These are phyloP conservation scores for Trichophyton verrucosum DNA, from an alignment of 2,329 filamentous ascomycete species.

Conservation along the genomic window DNA sequence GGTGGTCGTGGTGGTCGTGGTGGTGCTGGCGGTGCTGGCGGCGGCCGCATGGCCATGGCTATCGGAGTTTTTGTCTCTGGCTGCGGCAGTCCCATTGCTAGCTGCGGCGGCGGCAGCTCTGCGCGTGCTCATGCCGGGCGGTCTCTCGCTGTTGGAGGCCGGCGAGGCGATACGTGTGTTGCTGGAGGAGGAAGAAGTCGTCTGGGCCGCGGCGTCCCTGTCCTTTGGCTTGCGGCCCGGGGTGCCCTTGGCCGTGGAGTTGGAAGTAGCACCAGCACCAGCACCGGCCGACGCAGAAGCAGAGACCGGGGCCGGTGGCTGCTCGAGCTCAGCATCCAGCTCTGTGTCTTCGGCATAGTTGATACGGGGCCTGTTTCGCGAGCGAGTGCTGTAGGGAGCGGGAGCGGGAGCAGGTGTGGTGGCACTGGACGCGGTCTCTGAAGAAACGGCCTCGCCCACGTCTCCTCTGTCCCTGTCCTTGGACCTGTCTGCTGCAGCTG, in stretches of 20 bases:
- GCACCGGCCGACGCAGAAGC: constrained; percentile 12
- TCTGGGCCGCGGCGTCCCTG: constrained; percentile 15
- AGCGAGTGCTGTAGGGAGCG: constrained; percentile 79
- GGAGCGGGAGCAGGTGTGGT: constrained; percentile 39
- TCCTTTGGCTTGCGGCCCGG: background rate
- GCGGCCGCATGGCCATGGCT: constrained; percentile 18
- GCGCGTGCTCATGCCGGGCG: constrained; percentile 28
- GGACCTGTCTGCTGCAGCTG: constrained; percentile 13
- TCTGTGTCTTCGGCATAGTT: constrained; percentile 96
- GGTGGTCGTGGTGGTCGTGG: too few relatives aligned
- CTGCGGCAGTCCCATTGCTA: background rate
- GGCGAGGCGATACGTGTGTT: constrained; percentile 24
- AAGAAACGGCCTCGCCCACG: constrained; percentile 17
- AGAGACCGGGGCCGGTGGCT: constrained; percentile 19
- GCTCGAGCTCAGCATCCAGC: constrained; percentile 79
- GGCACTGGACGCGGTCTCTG: constrained; percentile 28
- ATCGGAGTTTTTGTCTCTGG: constrained; percentile 21
- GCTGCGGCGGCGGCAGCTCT: constrained; percentile 22
- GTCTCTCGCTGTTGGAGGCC: constrained; percentile 26
- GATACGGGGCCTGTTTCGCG: constrained; percentile 72
- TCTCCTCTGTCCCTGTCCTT: background rate
- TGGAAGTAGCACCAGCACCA: constrained; percentile 14
- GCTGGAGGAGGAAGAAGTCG: background rate
- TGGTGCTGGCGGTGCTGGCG: too few relatives aligned
- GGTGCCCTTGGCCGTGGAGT: background rate